Conservation (phyloP, 176 grass and related monocot genomes). For the Bolboschoenus planiculmis region DNA sequence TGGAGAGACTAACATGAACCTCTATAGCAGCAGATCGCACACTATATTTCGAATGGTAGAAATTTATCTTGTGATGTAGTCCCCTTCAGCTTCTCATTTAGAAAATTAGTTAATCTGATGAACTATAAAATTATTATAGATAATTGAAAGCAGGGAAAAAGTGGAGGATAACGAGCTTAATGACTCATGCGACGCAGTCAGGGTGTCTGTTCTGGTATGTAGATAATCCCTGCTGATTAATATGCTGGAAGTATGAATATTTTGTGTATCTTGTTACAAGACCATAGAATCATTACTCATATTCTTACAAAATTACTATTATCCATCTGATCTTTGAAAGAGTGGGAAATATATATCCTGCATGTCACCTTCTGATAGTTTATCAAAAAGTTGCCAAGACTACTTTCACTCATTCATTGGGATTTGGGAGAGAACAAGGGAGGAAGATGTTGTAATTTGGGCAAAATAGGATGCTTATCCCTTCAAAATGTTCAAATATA, state of each 20-base stretch:
- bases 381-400: not conserved
- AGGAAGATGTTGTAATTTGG: not conserved
- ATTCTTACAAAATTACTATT: not conserved
- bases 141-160: slow-evolving; percentile 83
- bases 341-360: not conserved
- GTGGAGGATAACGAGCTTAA: slow-evolving; percentile 42
- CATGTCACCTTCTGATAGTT: not conserved
- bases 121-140: slow-evolving; percentile 33
- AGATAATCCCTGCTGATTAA: not conserved
- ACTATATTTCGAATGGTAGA: slow-evolving; percentile 96
- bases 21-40: slow-evolving; percentile 90
- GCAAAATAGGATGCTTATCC: not conserved
- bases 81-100: not conserved
- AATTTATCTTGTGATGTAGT: not conserved
- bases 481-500: not conserved
- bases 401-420: not conserved
- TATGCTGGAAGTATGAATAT: not conserved
- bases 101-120: not conserved
- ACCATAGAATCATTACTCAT: not conserved
- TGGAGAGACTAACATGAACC: slow-evolving; percentile 98
- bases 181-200: slow-evolving; percentile 81
- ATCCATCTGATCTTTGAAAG: not conserved
- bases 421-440: not conserved
- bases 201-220: slow-evolving; percentile 81
- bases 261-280: not conserved